Evolutionary conservation across 208 protist genomes (phyloP).

Genomic region (Wallacemonas sp.): DNA sequence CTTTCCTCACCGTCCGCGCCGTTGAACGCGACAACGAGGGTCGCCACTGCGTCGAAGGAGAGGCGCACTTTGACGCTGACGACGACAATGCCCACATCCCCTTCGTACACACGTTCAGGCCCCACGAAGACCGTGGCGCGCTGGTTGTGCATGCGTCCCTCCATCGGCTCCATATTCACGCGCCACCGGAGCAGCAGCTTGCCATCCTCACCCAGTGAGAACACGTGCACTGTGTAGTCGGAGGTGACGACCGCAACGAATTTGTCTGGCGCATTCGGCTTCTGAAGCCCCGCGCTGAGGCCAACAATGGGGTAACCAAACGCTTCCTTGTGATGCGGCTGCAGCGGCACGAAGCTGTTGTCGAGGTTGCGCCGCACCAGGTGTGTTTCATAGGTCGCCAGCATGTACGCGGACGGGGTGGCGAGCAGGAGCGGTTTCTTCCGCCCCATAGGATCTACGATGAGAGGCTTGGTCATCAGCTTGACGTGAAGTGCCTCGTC

Average conservation of each 20-base stretch:
- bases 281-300: conserved; percentile 55
- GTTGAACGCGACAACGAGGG: conserved; percentile 75
- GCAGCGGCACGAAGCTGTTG: conserved; percentile 46
- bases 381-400: conserved; percentile 55
- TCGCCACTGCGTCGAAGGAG: conserved; percentile 29
- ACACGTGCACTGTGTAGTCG: conserved; percentile 40
- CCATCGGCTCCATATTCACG: conserved; percentile 25
- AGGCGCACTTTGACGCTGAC: conserved; percentile 27
- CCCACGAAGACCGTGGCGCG: conserved; percentile 72
- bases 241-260: conserved; percentile 59
- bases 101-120: conserved; percentile 69
- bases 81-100: conserved; percentile 75
- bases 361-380: conserved; percentile 42
- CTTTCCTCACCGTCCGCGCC: conserved; percentile 57
- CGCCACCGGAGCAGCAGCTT: conserved; percentile 42
- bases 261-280: conserved; percentile 27
- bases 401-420: conserved; percentile 26
- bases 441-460: conserved; percentile 53
- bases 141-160: conserved; percentile 21
- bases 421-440: conserved; percentile 52
- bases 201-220: conserved; percentile 5
- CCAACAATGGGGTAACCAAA: conserved; percentile 46
- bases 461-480: conserved; percentile 65
- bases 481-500: conserved; percentile 33
- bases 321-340: conserved; percentile 14